These are phyloP conservation scores for Rhodomyrtus tomentosa DNA, from an alignment of 345 rosid species.

Conservation along the genomic window DNA sequence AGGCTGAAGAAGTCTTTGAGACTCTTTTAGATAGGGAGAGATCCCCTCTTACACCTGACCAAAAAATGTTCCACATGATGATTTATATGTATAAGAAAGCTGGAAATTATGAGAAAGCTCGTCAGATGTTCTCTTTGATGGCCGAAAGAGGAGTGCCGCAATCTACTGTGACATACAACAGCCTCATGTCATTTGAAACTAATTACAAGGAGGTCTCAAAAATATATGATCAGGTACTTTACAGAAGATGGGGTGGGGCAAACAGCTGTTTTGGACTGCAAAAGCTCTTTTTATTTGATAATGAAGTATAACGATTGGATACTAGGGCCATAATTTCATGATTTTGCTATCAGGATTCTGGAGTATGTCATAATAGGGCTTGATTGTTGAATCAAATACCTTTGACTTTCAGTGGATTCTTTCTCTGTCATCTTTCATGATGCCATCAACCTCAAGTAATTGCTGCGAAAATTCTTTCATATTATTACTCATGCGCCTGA, in stretches of 20 bases:
- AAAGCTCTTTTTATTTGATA: neutral
- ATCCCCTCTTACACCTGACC: slow-evolving; percentile 76
- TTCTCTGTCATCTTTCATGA: neutral
- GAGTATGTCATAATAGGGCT: neutral
- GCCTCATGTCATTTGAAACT: slow-evolving; percentile 88
- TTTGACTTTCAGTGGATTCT: neutral
- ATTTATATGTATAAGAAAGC: slow-evolving; percentile 88
- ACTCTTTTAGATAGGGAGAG: slow-evolving; percentile 57
- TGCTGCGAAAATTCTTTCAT: neutral
- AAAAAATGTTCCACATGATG: slow-evolving; percentile 95
- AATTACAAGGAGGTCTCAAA: slow-evolving; percentile 92
- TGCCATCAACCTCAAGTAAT: neutral
- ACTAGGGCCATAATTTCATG: neutral
- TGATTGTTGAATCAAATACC: neutral
- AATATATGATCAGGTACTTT: slow-evolving; percentile 82
- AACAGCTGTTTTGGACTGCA: neutral
- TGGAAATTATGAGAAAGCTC: slow-evolving; percentile 77
- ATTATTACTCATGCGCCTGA: neutral
- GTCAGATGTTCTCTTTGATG: slow-evolving; percentile 64
- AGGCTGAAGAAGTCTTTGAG: slow-evolving; percentile 76
- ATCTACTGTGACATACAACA: slow-evolving; percentile 75
- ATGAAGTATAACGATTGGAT: neutral
- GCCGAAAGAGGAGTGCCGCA: slow-evolving; percentile 55
- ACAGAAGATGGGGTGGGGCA: neutral
- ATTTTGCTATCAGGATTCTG: neutral